Conservation (phyloP, 192 early-diverging fungal genomes). For the Coemansia sp. region DNA sequence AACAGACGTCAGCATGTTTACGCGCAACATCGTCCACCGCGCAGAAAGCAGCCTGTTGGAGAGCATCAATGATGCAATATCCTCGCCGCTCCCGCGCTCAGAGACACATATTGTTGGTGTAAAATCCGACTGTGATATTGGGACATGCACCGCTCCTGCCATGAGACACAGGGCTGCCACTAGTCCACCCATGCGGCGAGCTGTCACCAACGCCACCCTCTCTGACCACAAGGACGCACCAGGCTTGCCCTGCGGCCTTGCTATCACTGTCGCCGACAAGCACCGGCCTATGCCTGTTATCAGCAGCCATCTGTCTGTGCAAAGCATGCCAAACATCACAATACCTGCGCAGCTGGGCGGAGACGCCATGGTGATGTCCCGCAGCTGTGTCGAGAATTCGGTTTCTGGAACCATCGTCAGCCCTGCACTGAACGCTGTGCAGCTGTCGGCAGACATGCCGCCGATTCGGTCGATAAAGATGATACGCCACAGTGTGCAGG, state of each 20-base stretch:
- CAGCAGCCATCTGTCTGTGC: background rate
- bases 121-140: constrained; percentile 27
- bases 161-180: background rate
- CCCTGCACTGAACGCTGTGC: constrained; percentile 2
- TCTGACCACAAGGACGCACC: background rate
- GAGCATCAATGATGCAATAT: constrained; percentile 40
- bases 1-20: constrained; percentile 12
- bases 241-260: background rate
- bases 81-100: constrained; percentile 39
- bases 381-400: constrained; percentile 7
- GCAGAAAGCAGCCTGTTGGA: constrained; percentile 24
- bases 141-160: background rate
- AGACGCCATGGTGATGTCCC: constrained; percentile 4
- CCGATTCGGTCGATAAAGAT: constrained; percentile 39
- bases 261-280: constrained; percentile 1
- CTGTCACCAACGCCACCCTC: background rate
- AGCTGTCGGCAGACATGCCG: background rate
- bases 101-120: constrained; percentile 37
- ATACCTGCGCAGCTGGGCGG: constrained; percentile 13
- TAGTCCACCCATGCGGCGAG: background rate
- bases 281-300: background rate
- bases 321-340: constrained; percentile 6
- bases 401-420: constrained; percentile 13
- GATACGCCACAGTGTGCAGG: constrained; percentile 28
- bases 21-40: constrained; percentile 11